Evolutionary conservation across 495 filamentous ascomycete genomes (phyloP), one percentile per base, ranked within the genome.

Genomic region (Podospora conica): DNA sequence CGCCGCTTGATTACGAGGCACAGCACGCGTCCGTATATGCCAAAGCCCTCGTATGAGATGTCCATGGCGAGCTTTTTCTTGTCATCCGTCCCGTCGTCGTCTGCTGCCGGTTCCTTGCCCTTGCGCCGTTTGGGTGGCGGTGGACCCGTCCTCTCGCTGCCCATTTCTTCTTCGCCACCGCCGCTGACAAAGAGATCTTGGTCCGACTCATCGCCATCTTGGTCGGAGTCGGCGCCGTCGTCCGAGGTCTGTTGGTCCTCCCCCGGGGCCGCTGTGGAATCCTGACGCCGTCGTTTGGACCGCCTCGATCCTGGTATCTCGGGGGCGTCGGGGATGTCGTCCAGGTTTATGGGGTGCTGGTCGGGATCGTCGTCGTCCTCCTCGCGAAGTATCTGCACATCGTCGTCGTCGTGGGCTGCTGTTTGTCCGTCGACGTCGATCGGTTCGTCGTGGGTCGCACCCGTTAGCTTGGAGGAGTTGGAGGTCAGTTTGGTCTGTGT

Each of bases 31-130:
- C 94, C 91, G 77, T 95, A 93, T 75, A 98, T 97, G 71, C 87
- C 88, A 76, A 97, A 98, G 31, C 95, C 94, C 70, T 98, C 93
- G 75, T 97, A 98, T 23, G 88, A 87, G 25, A 92, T 96, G 62
- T 86, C 85, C 75, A 97, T 83, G 3, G 82, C 84, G 68, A 96
- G 75, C 76, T 97, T 97, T 81, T 98, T 97, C 77, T 92, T 91
- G 71, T 96, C 91, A 62, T 96, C 91, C 7, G 65, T 65, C n/a
- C 71, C 77, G 22, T 77, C 80, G 23, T 63, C 71, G 55, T 72
- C 71, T 7, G 56, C 15, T 9, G 40, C 18, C 40, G 66, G 10
- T 21, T 65, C 69, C 18, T 73, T 75, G 11, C 74, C 78, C 70
- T 74, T 85, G 64, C 73, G 79, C 48, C 84, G 81, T 69, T 87